phyloP scores from a whole-genome alignment of 1,284 basidiomycete genomes.

The Malassezia obtusa region DNA sequence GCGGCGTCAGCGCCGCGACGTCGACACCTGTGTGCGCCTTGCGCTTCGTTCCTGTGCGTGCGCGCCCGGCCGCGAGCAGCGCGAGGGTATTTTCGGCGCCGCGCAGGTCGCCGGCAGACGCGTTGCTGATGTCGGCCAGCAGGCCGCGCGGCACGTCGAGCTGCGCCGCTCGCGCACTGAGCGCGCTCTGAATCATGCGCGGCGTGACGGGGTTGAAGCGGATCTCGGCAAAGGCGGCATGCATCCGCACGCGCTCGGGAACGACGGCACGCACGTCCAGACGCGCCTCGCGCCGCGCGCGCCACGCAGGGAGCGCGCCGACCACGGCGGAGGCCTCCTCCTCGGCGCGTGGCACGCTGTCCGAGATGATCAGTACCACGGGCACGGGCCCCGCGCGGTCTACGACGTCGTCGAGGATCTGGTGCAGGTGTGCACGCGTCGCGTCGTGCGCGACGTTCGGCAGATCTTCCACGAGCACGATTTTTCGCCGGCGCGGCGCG shows the following conservation, averaged over 20 bases:
- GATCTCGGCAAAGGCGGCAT: slow-evolving; percentile 64
- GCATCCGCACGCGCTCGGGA: slow-evolving; percentile 56
- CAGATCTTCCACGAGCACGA: slow-evolving; percentile 81
- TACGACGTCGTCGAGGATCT: slow-evolving; percentile 52
- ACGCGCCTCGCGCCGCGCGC: slow-evolving; percentile 36
- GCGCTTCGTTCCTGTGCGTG: not conserved
- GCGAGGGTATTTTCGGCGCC: slow-evolving; percentile 65
- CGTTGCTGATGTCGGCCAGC: slow-evolving; percentile 56
- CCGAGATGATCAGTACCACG: slow-evolving; percentile 72
- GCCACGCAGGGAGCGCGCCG: slow-evolving; percentile 52
- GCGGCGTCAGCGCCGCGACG: slow-evolving; percentile 18
- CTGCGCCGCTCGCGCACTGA: not conserved
- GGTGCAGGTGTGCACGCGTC: slow-evolving; percentile 68
- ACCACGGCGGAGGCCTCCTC: slow-evolving; percentile 49
- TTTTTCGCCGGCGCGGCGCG: slow-evolving; percentile 14
- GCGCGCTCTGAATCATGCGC: slow-evolving; percentile 11
- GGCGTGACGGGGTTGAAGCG: slow-evolving; percentile 47
- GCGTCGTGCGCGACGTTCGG: slow-evolving; percentile 63
- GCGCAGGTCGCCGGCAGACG: slow-evolving; percentile 78
- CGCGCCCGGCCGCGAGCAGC: not conserved
- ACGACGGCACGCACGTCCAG: slow-evolving; percentile 64
- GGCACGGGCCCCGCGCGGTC: slow-evolving; percentile 50
- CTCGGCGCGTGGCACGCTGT: slow-evolving; percentile 55
- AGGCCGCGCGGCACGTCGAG: not conserved
- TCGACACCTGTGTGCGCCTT: not conserved